Evolutionary conservation across 139 green algal genomes (phyloP).

Genomic region (Chlamydomonas eustigma): DNA sequence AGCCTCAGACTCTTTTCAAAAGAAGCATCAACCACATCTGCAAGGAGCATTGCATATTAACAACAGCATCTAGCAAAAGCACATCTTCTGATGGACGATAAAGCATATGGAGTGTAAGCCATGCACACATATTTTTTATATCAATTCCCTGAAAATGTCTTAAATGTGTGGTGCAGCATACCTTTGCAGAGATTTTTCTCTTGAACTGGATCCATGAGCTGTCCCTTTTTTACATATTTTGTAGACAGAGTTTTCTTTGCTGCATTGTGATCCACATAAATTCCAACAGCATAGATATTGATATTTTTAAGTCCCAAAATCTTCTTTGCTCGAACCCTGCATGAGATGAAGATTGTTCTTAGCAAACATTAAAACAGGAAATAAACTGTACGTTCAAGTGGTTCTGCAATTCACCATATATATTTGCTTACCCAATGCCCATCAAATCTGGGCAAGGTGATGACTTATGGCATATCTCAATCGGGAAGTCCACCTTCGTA

Average conservation of each 20-base stretch:
- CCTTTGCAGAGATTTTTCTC: too few species aligned
- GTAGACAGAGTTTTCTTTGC: constrained; percentile 38
- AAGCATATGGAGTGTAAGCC: too few species aligned
- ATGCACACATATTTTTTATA: too few species aligned
- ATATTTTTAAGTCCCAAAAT: constrained; percentile 15
- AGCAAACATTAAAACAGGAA: background rate
- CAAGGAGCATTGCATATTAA: too few species aligned
- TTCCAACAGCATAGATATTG: constrained; percentile 58
- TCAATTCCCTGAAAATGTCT: too few species aligned
- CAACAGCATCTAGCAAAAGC: too few species aligned
- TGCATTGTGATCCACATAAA: constrained; percentile 58
- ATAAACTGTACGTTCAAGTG: background rate
- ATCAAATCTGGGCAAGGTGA: background rate
- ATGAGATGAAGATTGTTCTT: background rate
- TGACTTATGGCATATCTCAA: constrained; percentile 5
- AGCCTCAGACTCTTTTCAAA: constrained; percentile 59
- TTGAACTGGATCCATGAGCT: too few species aligned
- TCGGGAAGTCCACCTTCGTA: background rate
- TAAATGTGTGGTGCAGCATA: too few species aligned
- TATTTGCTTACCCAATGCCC: background rate
- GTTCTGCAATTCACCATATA: background rate
- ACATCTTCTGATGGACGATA: too few species aligned
- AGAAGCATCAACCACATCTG: constrained; percentile 7
- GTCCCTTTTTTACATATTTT: background rate
- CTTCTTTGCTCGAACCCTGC: constrained; percentile 7